These are phyloP conservation scores for Orbilia quercus DNA, from an alignment of 2,329 filamentous ascomycete genomes.

Conservation along the genomic window DNA sequence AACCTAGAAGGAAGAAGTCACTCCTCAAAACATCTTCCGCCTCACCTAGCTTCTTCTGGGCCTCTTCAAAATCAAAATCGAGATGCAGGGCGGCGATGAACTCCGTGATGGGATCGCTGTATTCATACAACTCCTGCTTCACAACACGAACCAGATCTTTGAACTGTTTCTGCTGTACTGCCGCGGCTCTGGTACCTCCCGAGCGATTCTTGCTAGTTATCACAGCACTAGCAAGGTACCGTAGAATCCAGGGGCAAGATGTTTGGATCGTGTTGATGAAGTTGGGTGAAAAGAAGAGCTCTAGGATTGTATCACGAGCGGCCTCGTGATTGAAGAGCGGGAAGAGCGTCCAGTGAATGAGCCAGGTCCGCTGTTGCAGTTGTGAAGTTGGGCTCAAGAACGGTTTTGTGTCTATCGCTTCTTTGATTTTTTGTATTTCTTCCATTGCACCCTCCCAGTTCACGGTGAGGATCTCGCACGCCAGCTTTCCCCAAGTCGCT, in stretches of 20 bases:
- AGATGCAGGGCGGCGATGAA: constrained; percentile 97
- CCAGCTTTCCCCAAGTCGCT: constrained; percentile 97
- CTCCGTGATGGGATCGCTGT: constrained; percentile 92
- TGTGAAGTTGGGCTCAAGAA: constrained; percentile 97
- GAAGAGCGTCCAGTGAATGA: constrained; percentile 98
- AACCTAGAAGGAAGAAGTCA: constrained; percentile 93
- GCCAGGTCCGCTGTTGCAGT: constrained; percentile 94
- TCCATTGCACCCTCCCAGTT: constrained; percentile 96
- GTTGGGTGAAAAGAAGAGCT: constrained; percentile 94
- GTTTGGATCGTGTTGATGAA: constrained; percentile 99
- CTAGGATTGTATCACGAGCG: constrained; percentile 88
- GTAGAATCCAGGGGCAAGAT: constrained; percentile 92
- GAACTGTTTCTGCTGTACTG: constrained; percentile 94
- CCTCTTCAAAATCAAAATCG: constrained; percentile 97
- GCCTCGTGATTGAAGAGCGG: constrained; percentile 98
- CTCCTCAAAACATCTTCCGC: constrained; percentile 90
- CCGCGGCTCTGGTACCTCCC: constrained; percentile 73
- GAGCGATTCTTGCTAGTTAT: constrained; percentile 85
- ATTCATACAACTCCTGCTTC: constrained; percentile 97
- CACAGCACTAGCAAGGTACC: constrained; percentile 92
- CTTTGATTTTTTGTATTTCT: constrained; percentile 88
- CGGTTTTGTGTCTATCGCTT: constrained; percentile 90
- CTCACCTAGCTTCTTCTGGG: constrained; percentile 84
- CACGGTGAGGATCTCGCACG: constrained; percentile 91
- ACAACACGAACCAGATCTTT: constrained; percentile 97